These are phyloP conservation scores for Heliosperma pusillum DNA, from an alignment of 148 eudicot genomes.

Conservation along the genomic window DNA sequence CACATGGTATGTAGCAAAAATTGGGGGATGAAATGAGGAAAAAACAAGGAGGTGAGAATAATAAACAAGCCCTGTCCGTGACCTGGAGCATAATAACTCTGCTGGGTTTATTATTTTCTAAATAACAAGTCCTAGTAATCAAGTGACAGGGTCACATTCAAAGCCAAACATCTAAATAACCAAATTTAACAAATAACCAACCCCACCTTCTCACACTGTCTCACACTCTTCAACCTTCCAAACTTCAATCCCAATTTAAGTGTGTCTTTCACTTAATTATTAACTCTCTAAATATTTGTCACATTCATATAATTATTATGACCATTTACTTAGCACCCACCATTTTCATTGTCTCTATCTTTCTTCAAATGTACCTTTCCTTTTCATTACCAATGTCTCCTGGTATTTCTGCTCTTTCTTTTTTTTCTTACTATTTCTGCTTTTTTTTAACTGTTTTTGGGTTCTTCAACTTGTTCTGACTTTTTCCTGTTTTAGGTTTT, in stretches of 20 bases:
- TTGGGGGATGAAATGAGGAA: neutral
- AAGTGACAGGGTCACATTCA: neutral
- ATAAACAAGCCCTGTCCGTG: conserved; percentile 21
- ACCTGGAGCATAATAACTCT: neutral
- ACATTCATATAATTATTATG: neutral
- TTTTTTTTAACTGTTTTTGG: neutral
- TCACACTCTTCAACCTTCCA: neutral
- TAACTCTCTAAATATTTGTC: neutral
- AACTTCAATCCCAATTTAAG: neutral
- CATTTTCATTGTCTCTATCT: conserved; percentile 22
- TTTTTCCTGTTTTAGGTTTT: conserved; percentile 1
- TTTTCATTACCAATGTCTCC: conserved; percentile 10
- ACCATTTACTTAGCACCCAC: conserved; percentile 5
- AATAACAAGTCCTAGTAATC: neutral
- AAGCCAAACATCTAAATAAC: neutral
- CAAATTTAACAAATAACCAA: neutral
- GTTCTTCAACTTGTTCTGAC: neutral
- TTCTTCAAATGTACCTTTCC: conserved; percentile 20
- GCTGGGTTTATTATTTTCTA: neutral
- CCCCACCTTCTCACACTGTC: conserved; percentile 4
- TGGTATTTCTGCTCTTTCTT: conserved; percentile 17
- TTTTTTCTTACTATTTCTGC: conserved; percentile 6
- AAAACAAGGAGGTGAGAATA: conserved; percentile 2
- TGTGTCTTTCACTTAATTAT: neutral
- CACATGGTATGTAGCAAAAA: conserved; percentile 4